Evolutionary conservation across 371 early-diverging fungal species (phyloP).

Genomic region (Lichtheimia corymbifera): DNA sequence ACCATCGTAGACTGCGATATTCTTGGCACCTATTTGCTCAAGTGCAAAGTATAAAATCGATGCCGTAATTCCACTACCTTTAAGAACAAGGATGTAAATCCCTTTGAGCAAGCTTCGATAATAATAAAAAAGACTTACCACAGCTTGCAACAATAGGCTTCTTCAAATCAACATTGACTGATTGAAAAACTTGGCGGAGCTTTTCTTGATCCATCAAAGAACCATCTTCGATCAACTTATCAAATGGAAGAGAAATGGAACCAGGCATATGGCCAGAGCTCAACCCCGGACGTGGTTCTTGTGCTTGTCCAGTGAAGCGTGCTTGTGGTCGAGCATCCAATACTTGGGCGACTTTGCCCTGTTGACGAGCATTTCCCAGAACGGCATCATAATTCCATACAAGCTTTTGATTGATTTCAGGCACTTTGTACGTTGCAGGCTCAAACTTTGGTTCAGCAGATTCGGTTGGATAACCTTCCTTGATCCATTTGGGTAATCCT

Average conservation of each 20-base stretch:
- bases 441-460: constrained; percentile 18
- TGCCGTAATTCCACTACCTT: constrained; percentile 80
- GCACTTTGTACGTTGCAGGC: constrained; percentile 38
- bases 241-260: constrained; percentile 72
- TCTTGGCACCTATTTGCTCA: constrained; percentile 60
- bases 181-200: constrained; percentile 48
- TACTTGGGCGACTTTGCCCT: constrained; percentile 45
- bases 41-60: constrained; percentile 73
- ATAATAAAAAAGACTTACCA: constrained; percentile 38
- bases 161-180: constrained; percentile 58
- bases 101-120: neutral
- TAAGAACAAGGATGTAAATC: neutral
- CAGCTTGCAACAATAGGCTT: constrained; percentile 67
- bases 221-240: constrained; percentile 55
- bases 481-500: constrained; percentile 82
- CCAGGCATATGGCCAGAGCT: constrained; percentile 88
- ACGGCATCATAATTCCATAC: constrained; percentile 65
- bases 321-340: constrained; percentile 81
- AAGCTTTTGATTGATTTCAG: constrained; percentile 40
- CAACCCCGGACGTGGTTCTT: constrained; percentile 85
- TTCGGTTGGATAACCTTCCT: constrained; percentile 47
- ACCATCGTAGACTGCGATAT: constrained; percentile 80
- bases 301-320: constrained; percentile 76
- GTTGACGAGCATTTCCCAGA: constrained; percentile 38
- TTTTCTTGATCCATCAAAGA: constrained; percentile 44